Base-by-base conservation (phyloP, 768 basidiomycete species). In the Lentinula raphanica region DNA sequence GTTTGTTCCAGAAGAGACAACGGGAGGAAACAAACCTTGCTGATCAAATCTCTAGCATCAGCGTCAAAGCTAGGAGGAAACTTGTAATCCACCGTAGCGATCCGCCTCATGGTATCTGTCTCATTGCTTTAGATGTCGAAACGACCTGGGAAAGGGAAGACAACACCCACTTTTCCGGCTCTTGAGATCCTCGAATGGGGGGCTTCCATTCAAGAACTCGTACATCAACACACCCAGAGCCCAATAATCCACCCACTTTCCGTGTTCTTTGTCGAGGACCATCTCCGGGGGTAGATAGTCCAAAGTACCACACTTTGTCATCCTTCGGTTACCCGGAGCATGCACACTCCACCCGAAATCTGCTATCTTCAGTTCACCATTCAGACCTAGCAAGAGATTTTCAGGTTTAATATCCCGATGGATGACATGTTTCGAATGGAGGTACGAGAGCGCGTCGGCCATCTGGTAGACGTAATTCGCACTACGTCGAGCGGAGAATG, bases 261-360 rank as follows among this genome's bases (percentile, higher is more conserved):
- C 56, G 36, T 57, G 56, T 27, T 46, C 44, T 27, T 57, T 46
- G 32, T 29, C 15, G 0, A 48, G 15, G 3, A 99, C 91, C 96
- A 98, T 99, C 78, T 98, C 96, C 12, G 97, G 96, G 0, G 97
- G 96, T 9, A 99, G 79, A 68, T 98, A 98, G 69, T 98, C 97
- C 44, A 97, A 75, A 1, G 96, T 98, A 11, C 96, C 95, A 65
- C 97, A 98, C 7, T 98, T 79, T 0, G 97, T 98, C 73, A 82
- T 89, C 45, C 96, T 75, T 45, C 94, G 76, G 68, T 94, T 91
- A 1, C 92, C 85, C 0, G 95, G 96, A 0, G 95, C 96, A 69
- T 98, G 96, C 7, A 97, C 94, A 66, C 89, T 93, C 96, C 97
- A 99, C 8, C 97, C 97, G 71, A 98, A 98, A 72, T 98, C 96